phyloP scores from a whole-genome alignment of 176 grass and related monocot genomes.

The Lolium multiflorum region DNA sequence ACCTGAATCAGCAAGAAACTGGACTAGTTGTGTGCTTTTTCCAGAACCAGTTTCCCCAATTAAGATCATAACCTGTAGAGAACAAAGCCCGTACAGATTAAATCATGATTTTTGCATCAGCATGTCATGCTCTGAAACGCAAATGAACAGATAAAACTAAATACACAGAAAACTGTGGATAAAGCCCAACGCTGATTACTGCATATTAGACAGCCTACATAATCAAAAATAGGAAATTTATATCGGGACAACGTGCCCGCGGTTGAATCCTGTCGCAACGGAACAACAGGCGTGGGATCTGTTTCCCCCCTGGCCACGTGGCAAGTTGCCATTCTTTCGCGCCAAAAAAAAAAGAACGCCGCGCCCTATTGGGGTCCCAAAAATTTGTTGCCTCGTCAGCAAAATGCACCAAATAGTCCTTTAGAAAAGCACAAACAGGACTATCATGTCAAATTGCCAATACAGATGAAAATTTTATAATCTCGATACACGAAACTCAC shows the following conservation, averaged over 20 bases:
- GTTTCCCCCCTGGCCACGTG: too few relatives aligned
- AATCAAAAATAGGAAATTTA: background rate
- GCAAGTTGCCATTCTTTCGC: too few relatives aligned
- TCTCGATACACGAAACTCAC: background rate
- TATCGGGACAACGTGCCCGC: too few relatives aligned
- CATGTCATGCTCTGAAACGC: background rate
- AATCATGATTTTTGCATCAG: background rate
- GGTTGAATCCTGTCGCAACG: too few relatives aligned
- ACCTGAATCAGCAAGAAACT: constrained; percentile 89
- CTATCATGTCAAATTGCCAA: background rate
- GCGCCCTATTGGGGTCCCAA: too few relatives aligned
- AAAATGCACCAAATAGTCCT: background rate
- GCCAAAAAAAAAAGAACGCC: too few relatives aligned
- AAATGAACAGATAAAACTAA: constrained; percentile 33
- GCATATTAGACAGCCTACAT: background rate
- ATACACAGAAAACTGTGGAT: background rate
- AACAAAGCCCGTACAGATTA: constrained; percentile 14
- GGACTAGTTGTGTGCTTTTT: constrained; percentile 93
- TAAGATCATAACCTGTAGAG: constrained; percentile 80
- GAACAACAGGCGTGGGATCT: too few relatives aligned
- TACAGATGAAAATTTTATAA: background rate
- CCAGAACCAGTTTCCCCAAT: constrained; percentile 96
- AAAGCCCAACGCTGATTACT: background rate
- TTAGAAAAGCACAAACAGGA: background rate
- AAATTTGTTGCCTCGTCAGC: too few relatives aligned